Conservation (phyloP, 371 early-diverging fungal genomes). For the Rhizopus microsporus region DNA sequence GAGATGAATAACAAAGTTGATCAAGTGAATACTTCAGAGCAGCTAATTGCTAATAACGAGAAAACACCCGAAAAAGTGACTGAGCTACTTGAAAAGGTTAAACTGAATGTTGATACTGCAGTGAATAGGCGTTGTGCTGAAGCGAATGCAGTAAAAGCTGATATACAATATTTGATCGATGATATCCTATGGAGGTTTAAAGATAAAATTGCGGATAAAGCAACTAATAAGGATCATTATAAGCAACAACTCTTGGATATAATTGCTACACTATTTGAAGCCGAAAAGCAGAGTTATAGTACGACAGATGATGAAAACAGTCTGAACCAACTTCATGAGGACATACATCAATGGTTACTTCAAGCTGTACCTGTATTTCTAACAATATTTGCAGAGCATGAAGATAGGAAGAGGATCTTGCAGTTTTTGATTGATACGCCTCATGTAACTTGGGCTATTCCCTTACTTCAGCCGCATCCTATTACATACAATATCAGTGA, state of each 20-base stretch:
- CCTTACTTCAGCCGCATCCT: conserved; percentile 50
- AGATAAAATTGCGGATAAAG: conserved; percentile 13
- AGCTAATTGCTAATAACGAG: conserved; percentile 29
- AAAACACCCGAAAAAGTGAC: conserved; percentile 33
- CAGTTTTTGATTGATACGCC: conserved; percentile 50
- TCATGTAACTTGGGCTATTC: conserved; percentile 57
- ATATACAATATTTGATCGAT: conserved; percentile 58
- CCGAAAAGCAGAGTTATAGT: conserved; percentile 4
- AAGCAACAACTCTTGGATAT: conserved; percentile 12
- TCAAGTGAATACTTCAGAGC: conserved; percentile 17
- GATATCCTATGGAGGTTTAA: conserved; percentile 32
- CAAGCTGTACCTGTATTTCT: conserved; percentile 14
- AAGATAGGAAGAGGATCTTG: conserved; percentile 28
- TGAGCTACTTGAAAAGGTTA: conserved; percentile 27
- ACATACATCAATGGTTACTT: conserved; percentile 22
- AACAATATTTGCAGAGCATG: conserved; percentile 1
- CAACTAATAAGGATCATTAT: conserved; percentile 7
- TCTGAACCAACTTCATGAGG: neutral
- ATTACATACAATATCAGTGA: conserved; percentile 6
- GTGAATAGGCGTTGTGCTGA: conserved; percentile 31
- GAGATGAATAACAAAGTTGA: conserved; percentile 20
- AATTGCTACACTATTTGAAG: conserved; percentile 9
- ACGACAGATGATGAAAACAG: neutral
- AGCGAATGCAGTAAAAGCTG: conserved; percentile 31
- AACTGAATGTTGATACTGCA: conserved; percentile 30